Conservation (phyloP, 371 early-diverging fungal species). For the Mortierella sp. region DNA sequence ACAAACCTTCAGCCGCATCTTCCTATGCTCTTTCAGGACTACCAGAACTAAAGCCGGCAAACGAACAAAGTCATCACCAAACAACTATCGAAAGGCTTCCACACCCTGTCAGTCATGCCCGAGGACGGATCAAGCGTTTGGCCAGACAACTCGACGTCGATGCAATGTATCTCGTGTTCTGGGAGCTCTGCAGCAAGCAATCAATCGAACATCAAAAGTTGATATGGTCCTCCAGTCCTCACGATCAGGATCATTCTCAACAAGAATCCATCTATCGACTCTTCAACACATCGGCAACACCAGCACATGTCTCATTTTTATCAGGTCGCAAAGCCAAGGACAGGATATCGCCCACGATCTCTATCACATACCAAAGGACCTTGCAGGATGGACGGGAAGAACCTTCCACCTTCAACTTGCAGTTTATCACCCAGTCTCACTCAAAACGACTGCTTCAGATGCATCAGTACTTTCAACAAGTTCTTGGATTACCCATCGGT, state of each 20-base stretch:
- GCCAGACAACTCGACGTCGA: constrained; percentile 20
- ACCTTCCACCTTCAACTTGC: constrained; percentile 2
- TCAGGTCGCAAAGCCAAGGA: too few species aligned
- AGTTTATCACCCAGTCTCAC: constrained; percentile 28
- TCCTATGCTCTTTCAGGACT: too few species aligned
- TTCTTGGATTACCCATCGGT: constrained; percentile 16
- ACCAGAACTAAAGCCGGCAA: not conserved
- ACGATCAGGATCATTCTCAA: not conserved
- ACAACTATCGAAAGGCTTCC: too few species aligned
- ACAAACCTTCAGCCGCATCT: too few species aligned
- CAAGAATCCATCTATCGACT: constrained; percentile 31
- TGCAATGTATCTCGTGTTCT: constrained; percentile 35
- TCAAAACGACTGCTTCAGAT: constrained; percentile 39
- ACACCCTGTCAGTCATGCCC: not conserved
- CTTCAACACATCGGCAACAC: constrained; percentile 22
- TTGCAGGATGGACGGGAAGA: not conserved
- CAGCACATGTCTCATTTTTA: not conserved
- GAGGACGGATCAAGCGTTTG: constrained; percentile 16
- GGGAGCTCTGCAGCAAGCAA: constrained; percentile 31
- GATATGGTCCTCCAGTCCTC: constrained; percentile 26
- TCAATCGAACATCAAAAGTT: constrained; percentile 24
- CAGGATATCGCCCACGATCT: too few species aligned
- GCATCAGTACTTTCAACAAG: constrained; percentile 43
- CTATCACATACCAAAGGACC: too few species aligned
- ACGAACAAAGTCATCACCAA: not conserved